phyloP scores from a whole-genome alignment of 1,284 basidiomycete genomes.

The Ceratobasidium sp. region DNA sequence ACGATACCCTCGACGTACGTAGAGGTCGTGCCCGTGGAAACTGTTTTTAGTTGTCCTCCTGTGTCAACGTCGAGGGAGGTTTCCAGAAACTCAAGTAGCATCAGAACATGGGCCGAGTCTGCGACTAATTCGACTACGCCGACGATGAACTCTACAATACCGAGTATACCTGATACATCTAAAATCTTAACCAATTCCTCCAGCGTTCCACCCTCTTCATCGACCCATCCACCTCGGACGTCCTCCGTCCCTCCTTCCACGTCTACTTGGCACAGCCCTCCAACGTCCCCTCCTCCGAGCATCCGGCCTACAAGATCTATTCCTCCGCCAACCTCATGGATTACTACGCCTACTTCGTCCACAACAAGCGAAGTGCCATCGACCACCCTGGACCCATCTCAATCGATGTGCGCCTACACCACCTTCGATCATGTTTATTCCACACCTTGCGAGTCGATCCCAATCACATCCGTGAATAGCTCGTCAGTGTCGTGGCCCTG shows the following conservation, averaged over 20 bases:
- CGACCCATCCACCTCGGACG: not conserved
- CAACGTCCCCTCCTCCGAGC: not conserved
- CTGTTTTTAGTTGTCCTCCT: constrained; percentile 22
- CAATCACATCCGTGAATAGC: no score
- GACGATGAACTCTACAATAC: not conserved
- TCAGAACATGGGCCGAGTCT: not conserved
- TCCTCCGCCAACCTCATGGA: constrained; percentile 12
- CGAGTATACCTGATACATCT: not conserved
- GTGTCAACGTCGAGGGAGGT: not conserved
- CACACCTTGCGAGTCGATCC: no score
- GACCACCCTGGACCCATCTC: not conserved
- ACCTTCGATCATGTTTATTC: no score
- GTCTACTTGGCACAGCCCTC: not conserved
- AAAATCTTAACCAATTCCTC: not conserved
- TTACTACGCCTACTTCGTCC: not conserved
- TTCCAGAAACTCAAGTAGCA: not conserved
- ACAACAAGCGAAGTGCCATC: not conserved
- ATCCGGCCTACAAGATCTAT: constrained; percentile 12
- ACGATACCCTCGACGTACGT: constrained; percentile 1
- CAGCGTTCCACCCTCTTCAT: not conserved
- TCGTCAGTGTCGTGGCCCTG: not conserved
- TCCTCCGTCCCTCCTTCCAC: not conserved
- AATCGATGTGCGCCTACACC: no score
- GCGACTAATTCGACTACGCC: not conserved
- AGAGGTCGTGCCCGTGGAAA: not conserved